A percentile compares a stretch with the other conserved stretches of the same genome.
phyloP scores from a whole-genome alignment of 257 asterid genomes.

The Mentha longifolia region DNA sequence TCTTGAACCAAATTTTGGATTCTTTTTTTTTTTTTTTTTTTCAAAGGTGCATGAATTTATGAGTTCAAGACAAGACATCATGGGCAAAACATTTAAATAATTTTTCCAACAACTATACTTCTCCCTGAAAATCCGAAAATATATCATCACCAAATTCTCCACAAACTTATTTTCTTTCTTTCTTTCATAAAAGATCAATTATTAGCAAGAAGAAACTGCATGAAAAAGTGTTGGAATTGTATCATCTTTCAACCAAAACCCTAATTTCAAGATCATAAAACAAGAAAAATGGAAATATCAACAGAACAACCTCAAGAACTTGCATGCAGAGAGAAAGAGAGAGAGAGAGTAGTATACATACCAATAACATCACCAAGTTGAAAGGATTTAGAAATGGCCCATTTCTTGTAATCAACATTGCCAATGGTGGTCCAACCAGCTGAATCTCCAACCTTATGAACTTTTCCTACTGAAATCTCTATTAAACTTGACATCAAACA shows the following conservation, averaged over 20 bases:
- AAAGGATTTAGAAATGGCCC: slow-evolving; percentile 70
- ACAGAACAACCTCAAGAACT: neutral
- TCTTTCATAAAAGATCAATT: too few relatives aligned
- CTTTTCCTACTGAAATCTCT: slow-evolving; percentile 39
- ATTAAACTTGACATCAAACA: slow-evolving; percentile 21
- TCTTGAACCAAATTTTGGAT: neutral
- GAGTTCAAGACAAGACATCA: neutral
- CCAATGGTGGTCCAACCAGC: slow-evolving; percentile 86
- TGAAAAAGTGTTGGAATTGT: neutral
- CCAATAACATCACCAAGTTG: slow-evolving; percentile 65
- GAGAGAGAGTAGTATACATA: slow-evolving; percentile 34
- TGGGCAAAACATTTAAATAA: slow-evolving; percentile 14
- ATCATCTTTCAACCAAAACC: neutral
- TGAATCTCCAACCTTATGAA: slow-evolving; percentile 75
- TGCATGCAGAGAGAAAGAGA: slow-evolving; percentile 14
- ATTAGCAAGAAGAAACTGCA: neutral
- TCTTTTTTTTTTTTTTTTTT: too few relatives aligned
- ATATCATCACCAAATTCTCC: too few relatives aligned
- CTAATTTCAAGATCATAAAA: neutral
- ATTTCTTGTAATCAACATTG: slow-evolving; percentile 66
- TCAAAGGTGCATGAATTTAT: neutral
- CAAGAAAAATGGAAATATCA: neutral
- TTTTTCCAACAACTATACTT: neutral
- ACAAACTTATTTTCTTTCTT: too few relatives aligned
- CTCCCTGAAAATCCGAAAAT: neutral